Base-by-base conservation (phyloP, 208 protist species). In the Trichomonas vaginalis region DNA sequence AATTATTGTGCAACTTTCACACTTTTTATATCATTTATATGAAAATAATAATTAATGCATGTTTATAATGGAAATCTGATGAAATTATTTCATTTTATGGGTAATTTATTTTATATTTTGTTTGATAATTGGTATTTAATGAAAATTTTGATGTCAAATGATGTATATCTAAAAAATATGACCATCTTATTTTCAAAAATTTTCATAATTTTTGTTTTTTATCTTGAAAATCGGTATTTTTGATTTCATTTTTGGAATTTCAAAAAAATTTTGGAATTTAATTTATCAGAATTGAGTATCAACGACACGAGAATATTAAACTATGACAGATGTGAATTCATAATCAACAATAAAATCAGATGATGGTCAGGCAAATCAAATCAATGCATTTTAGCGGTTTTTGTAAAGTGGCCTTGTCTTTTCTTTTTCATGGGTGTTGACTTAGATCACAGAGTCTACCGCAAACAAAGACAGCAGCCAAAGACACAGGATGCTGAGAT, bases 401-500 rank as follows among this genome's bases (percentile, higher is more conserved):
- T n/a, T n/a, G 56, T n/a, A 70, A 70, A 70, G n/a, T 27, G 56
- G 56, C n/a, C n/a, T 70, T 12, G 56, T 70, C 56, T 27, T 27
- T 27, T 27, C n/a, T 83, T 83, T 83, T n/a, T 12, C 9, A 88
- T 88, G 82, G 82, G 82, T 88, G 82, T 88, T 88, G 82, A 88
- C 47, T 17, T 88, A 23, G 17, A 48, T 47, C 82, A 88, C 39
- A 35, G 82, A 10, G 17, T 48, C n/a, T 45, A 8, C 35, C 82
- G 82, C 40, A 88, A 88, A 47, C 17, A n/a, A 42, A 45, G 82
- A 10, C 9, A 6, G 12, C 15, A 45, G 17, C 82, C 82, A 88
- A 88, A 88, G 82, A 45, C 82, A 88, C 14, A 98, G 96, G 99
- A 99, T 97, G 98, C 98, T 49, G 99, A 99, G 98, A 97, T 99